These are phyloP conservation scores for Pythium diclinum DNA, from an alignment of 352 stramenopile species.

Conservation along the genomic window DNA sequence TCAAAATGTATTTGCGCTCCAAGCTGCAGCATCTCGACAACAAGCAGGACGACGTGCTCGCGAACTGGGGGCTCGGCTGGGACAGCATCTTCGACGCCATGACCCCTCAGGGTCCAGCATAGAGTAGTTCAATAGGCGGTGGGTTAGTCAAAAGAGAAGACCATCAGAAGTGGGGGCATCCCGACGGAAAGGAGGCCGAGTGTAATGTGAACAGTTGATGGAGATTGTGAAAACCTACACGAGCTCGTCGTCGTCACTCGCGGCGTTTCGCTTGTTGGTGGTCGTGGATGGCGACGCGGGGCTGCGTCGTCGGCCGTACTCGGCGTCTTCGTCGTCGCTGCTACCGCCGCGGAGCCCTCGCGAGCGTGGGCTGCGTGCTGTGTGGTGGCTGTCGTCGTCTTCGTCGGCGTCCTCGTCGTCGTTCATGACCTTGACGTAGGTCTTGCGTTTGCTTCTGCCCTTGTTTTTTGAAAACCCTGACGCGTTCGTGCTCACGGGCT, in stretches of 20 bases:
- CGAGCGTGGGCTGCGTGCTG: not conserved
- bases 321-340: slow-evolving; percentile 30
- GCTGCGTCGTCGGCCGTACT: slow-evolving; percentile 27
- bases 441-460: slow-evolving; percentile 15
- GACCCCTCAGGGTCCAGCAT: slow-evolving; percentile 12
- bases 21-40: slow-evolving; percentile 56
- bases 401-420: slow-evolving; percentile 23
- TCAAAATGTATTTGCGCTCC: slow-evolving; percentile 52
- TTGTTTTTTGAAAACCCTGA: not conserved
- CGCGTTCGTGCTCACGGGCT: not conserved
- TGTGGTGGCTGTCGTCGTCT: not conserved
- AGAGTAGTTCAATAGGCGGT: not conserved
- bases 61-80: slow-evolving; percentile 63
- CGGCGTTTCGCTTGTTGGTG: not conserved
- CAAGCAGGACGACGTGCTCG: slow-evolving; percentile 52
- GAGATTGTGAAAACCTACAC: slow-evolving; percentile 6
- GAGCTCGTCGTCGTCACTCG: slow-evolving; percentile 21
- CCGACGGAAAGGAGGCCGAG: not conserved
- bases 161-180: not conserved
- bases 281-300: not conserved
- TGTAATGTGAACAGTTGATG: not conserved
- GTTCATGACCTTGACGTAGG: slow-evolving; percentile 26
- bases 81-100: slow-evolving; percentile 57
- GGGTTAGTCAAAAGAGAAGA: not conserved
- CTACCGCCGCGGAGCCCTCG: slow-evolving; percentile 9